Evolutionary conservation across 1,284 basidiomycete genomes (phyloP), one percentile per base, ranked within the genome.

Genomic region (Leccinum solheimii): DNA sequence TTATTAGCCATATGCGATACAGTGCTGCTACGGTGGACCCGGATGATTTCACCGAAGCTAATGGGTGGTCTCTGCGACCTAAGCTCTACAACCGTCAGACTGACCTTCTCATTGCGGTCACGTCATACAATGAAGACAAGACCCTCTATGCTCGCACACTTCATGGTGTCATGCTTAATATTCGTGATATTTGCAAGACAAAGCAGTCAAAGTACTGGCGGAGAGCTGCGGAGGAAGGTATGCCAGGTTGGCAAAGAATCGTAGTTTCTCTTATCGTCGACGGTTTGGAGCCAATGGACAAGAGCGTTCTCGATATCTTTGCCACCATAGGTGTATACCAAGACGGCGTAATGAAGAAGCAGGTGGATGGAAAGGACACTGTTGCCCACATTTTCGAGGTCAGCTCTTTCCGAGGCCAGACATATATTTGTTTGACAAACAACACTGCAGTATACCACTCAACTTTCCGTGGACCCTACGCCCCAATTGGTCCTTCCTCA

Each of bases 161-260:
- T 53, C 95, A 98, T 71, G 93, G 94, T 65, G 91, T 98, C 72
- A 98, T 98, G 95, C 78, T 96, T 68, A 99, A 99, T 77, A 97
- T 99, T 66, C 92, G 96, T 68, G 96, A 98, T 71, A 98, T 3
- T 67, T 97, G 95, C 86, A 96, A 94, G 79, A 95, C 94, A 55
- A 97, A 96, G 75, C 88, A 90, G 70, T 96, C 94, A 64, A 97
- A 97, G 75, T 98, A 94, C 80, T 98, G 90, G 95, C 84, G 90
- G 53, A 82, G 86, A 57, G 84, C 83, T 60, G 86, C 92, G 1
- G 95, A 98, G 77, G 93, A 95, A 69, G 96, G 94, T 57, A 80
- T 85, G 58, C 92, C 94, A 30, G 91, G 83, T 16, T 98, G 97
- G 97, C 94, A 98, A 76, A 88, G 86, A 68, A 97, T 99, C 69